Evolutionary conservation across 148 eudicot genomes (phyloP), one percentile per base, ranked within the genome.

Genomic region (Silene latifolia): DNA sequence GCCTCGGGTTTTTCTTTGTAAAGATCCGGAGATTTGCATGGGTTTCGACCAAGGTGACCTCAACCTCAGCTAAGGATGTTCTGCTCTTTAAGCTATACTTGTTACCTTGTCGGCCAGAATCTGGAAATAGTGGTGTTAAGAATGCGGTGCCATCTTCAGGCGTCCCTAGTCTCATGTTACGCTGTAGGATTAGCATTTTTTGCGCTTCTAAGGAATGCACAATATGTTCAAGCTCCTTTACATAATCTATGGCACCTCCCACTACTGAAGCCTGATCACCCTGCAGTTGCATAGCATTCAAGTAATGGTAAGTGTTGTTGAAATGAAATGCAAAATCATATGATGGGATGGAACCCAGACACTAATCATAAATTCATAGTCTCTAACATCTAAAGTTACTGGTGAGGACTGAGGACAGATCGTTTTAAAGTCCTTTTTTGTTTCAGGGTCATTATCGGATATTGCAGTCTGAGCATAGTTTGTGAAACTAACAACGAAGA

Each of bases 251-350:
- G 0, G 99, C 98, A 44, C 98, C 99, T 46, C 98, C 98, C 70
- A 96, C 99, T 56, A 96, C 88, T 18, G 99, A 96, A 17, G 99
- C 99, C 65, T 92, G 99, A 72, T 96, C 98, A 74, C 98, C 98
- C 99, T 96, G 74, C 72, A 77, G 56, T 51, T 51, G 56, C 56
- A 23, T 12, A 63, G 17, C 35, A 48, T 21, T 53, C 29, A 46
- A 24, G 11, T 51, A 12, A 23, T 9, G 29, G 29, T 27, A 27
- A 27, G 42, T 2, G 42, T 35, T 35, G 3, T 0, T 35, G 42
- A 3, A 35, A 35, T 35, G 44, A 39, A 39, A 39, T 7, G 9
- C 44, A 1, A 39, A 39, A 39, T 7, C 0, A 0, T 5, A 39
- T 39, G 44, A 6, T 39, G 6, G 5, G 8, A 0, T 39, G 8